Evolutionary conservation across 352 stramenopile species (phyloP), one percentile per base, ranked within the genome.

Genomic region (Labyrinthula sp.): DNA sequence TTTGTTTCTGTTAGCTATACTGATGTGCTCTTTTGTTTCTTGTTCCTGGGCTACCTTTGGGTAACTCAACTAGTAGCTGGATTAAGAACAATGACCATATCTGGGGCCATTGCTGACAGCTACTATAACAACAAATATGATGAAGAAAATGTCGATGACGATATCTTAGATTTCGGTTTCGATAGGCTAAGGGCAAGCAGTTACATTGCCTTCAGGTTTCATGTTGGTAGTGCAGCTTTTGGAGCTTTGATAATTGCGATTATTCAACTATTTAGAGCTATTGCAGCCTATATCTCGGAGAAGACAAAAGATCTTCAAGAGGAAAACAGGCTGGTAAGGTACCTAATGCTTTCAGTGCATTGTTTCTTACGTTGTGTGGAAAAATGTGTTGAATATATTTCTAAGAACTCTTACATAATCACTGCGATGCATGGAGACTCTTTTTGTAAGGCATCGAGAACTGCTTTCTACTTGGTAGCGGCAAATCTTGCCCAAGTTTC

Each of bases 121-220:
- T n/a, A n/a, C n/a, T n/a, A n/a, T n/a, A n/a, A n/a, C n/a, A n/a
- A n/a, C n/a, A n/a, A n/a, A n/a, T n/a, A n/a, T 15, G 56, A 52
- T 7, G 59, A 69, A 30, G 57, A 68, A 15, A 14, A 52, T 15
- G 45, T 54, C 12, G 50, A 48, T 15, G 37, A 35, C 7, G 69
- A 66, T 24, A 75, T 82, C 47, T 76, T 71, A 47, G 64, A 74
- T 40, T 84, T 79, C 59, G 82, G 82, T 63, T 84, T 72, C 66
- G 77, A 66, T 10, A 48, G 45, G 3, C 28, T 45, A 46, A 12
- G 18, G 14, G 45, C 17, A 3, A 17, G 8, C 3, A 23, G 4
- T 8, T 20, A 20, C 23, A 26, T n/a, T n/a, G n/a, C n/a, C n/a
- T 12, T 46, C 7, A 15, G 26, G 3, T 46, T 21, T 20, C 20